Evolutionary conservation across 176 grass and related monocot species (phyloP).

Genomic region (Tillandsia leiboldiana): DNA sequence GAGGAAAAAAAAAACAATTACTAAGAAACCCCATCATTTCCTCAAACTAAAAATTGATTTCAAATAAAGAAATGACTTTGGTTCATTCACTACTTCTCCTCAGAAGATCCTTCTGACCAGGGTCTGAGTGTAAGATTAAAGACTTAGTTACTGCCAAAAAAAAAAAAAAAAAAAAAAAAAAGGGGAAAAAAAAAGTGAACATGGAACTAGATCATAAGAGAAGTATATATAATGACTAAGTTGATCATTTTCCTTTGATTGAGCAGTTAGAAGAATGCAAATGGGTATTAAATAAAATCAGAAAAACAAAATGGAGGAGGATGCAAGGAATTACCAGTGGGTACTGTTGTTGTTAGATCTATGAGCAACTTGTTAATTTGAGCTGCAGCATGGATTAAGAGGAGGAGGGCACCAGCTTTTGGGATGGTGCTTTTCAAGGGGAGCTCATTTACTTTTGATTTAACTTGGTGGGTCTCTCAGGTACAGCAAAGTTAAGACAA

Average conservation of each 20-base stretch:
- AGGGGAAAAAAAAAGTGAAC: constrained; percentile 14
- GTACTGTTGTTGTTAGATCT: not conserved
- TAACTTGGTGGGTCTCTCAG: not conserved
- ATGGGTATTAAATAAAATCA: not conserved
- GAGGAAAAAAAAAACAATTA: constrained; percentile 5
- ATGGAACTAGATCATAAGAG: not conserved
- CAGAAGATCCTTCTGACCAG: not conserved
- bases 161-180: not conserved
- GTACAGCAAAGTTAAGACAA: not conserved
- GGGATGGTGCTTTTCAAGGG: not conserved
- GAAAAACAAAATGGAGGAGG: not conserved
- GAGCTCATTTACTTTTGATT: not conserved
- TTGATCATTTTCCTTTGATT: not conserved
- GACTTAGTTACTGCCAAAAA: too few species aligned
- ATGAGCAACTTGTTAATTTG: too few species aligned
- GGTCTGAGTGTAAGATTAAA: not conserved
- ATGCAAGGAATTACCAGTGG: not conserved
- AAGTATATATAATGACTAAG: not conserved
- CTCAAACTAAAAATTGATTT: not conserved
- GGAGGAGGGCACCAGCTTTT: not conserved
- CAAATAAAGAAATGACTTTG: too few species aligned
- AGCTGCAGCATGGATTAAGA: not conserved
- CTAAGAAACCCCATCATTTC: not conserved
- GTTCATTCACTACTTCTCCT: constrained; percentile 2
- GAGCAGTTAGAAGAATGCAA: not conserved